These are phyloP conservation scores for Penicillium herquei DNA, from an alignment of 495 filamentous ascomycete species.

Conservation along the genomic window DNA sequence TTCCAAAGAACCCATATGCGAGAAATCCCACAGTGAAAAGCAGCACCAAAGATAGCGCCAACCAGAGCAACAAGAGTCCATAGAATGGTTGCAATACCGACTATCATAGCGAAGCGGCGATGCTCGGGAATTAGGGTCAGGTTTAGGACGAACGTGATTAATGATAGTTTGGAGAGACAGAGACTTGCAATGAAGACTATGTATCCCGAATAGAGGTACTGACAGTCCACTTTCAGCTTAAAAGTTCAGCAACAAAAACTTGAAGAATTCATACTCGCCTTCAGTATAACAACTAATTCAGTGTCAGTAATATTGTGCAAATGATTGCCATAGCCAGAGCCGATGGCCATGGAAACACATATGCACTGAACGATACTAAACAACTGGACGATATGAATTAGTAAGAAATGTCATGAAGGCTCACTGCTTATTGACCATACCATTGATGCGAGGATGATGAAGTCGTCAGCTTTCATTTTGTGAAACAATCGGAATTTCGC, in stretches of 20 bases:
- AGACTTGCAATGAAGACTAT: conserved; percentile 26
- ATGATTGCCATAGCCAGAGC: conserved; percentile 29
- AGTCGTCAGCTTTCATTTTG: conserved; percentile 21
- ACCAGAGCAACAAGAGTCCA: conserved; percentile 10
- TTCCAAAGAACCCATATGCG: conserved; percentile 23
- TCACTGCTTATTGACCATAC: neutral
- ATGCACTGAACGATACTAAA: conserved; percentile 23
- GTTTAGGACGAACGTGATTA: conserved; percentile 23
- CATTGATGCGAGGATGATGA: conserved; percentile 14
- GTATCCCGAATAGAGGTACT: conserved; percentile 22
- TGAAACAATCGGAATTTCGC: conserved; percentile 26
- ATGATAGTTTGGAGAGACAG: conserved; percentile 27
- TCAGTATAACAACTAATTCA: conserved; percentile 24
- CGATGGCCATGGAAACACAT: conserved; percentile 24
- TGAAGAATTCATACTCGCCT: neutral
- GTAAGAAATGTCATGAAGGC: neutral
- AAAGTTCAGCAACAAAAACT: conserved; percentile 8
- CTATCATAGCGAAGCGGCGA: conserved; percentile 12
- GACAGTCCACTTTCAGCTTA: too few relatives aligned
- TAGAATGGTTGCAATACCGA: conserved; percentile 9
- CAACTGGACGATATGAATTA: conserved; percentile 2
- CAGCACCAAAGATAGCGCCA: conserved; percentile 17
- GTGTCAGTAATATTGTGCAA: conserved; percentile 8
- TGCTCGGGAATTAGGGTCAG: conserved; percentile 18
- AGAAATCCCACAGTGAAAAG: conserved; percentile 24